phyloP scores from a whole-genome alignment of 345 rosid species.

The Acer saccharum region DNA sequence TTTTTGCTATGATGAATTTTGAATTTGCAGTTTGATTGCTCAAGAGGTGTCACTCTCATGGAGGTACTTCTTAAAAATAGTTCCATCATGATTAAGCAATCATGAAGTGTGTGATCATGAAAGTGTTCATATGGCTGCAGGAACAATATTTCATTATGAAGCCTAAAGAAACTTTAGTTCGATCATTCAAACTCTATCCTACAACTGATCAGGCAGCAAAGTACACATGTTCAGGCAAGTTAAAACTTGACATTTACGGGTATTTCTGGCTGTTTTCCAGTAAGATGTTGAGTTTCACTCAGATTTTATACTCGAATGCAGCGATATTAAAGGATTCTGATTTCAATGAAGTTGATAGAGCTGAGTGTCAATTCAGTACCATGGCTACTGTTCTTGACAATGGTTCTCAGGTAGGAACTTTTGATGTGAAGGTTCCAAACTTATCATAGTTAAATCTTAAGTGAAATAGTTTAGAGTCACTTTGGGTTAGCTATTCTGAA shows the following conservation, averaged over 20 bases:
- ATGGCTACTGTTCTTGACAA: slow-evolving; percentile 77
- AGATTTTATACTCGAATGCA: slow-evolving; percentile 32
- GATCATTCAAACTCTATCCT: slow-evolving; percentile 76
- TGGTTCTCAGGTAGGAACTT: slow-evolving; percentile 70
- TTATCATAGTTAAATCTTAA: too few species aligned
- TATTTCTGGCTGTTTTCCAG: neutral
- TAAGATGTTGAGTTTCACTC: slow-evolving; percentile 12
- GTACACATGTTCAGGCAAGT: slow-evolving; percentile 68
- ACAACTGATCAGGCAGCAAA: slow-evolving; percentile 86
- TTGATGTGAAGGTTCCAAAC: too few species aligned
- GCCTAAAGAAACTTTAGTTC: slow-evolving; percentile 58
- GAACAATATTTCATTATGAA: slow-evolving; percentile 91
- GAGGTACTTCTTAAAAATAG: slow-evolving; percentile 51
- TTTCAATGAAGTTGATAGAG: slow-evolving; percentile 84
- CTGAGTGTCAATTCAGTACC: slow-evolving; percentile 88
- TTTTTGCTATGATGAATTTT: slow-evolving; percentile 15
- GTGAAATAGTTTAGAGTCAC: too few species aligned
- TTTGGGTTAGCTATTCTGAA: too few species aligned
- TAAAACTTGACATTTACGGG: neutral
- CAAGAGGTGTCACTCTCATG: slow-evolving; percentile 66
- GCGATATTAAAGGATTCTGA: slow-evolving; percentile 88
- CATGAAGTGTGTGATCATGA: slow-evolving; percentile 12
- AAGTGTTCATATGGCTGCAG: slow-evolving; percentile 38
- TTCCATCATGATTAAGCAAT: slow-evolving; percentile 7
- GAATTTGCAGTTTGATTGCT: slow-evolving; percentile 75